Base-by-base conservation (phyloP, 192 early-diverging fungal species). In the Linnemannia hyalina region DNA sequence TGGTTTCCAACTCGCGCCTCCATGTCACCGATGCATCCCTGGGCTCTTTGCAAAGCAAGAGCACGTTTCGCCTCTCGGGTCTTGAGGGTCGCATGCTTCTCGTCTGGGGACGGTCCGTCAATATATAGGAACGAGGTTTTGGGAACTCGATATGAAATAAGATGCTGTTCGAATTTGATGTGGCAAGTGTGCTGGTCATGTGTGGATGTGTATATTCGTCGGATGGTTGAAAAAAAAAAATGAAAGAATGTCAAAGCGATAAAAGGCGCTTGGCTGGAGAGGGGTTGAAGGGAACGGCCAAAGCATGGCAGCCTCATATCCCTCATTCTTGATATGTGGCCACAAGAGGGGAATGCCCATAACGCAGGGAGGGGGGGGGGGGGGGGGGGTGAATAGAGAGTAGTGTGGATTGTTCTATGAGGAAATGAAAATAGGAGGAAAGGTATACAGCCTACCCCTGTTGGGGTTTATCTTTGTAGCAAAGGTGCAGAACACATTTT, bases 81-180 rank as follows among this genome's bases (percentile, higher is more conserved):
- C 35, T 60, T 6, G 52, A 23, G 55, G 23, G 54, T 55, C 22
- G 22, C 18, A 22, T 22, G 22, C 32, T 74, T 74, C 35, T 74
- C 73, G 20, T 29, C 49, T 55, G 73, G 73, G 23, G 32, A 55
- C 13, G 35, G 35, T 16, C 73, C 52, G 52, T 74, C 52, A 44
- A 74, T 38, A 75, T 75, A 75, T 11, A 75, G 74, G 35, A 75
- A 29, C 38, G 74, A 55, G 74, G 49, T 75, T 32, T 73, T 73
- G 44, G 72, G 42, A 47, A 49, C 32, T 49, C 72, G 29, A 52
- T n/a, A 32, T 1, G 22, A 9, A 26, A 35, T 32, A 32, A 73
- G 44, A 46, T 23, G n/a, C 47, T 49, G 46, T 73, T 73, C 72
- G 23, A 73, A 35, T 23, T 8, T 3, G 54, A 0, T 55, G 54